Evolutionary conservation across 106 monocot genomes (phyloP), one percentile per base, ranked within the genome.

Genomic region (Posidonia australis): DNA sequence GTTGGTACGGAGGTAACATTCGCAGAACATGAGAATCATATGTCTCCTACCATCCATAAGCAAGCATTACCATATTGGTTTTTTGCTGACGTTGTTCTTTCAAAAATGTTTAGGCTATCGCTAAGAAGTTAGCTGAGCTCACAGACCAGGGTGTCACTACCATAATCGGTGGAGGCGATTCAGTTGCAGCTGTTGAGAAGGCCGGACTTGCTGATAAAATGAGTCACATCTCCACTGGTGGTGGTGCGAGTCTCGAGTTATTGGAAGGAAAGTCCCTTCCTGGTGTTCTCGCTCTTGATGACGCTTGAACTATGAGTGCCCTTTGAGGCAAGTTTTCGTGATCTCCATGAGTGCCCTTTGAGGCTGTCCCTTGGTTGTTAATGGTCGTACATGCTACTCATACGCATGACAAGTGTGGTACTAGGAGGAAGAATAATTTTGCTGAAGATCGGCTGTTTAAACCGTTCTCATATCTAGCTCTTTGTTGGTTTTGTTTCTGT

Each of bases 221-320:
- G 72, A 73, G 72, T 65, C 72, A 73, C 64, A 73, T 73, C 46
- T 73, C 72, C 1, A 73, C 72, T 14, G 72, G 72, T 11, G 72
- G 72, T 12, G 72, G 72, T 29, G 72, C 72, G 26, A 65, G 52
- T 53, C 52, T 67, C 30, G 66, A 67, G 53, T 28, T 67, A 12
- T 36, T 67, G 66, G 66, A 67, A 67, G 66, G 66, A 17, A 67
- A 67, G 49, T 13, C 52, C 19, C 66, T 66, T 31, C 66, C 66
- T 32, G 66, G 66, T 30, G 52, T 66, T 36, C 66, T 66, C 52
- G 66, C 66, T 10, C 66, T 66, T 9, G 66, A 66, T 32, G 66
- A 66, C 21, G 66, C 66, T 52, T 64, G 61, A 61, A 41, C 29
- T 13, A 1, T 25, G 1, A 28, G 27, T 28, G 25, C 13, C 24